Percentiles rank a stretch among this genome's conserved stretches.
Evolutionary conservation across 75 land plant species (phyloP).

Genomic region (Picea glauca): DNA sequence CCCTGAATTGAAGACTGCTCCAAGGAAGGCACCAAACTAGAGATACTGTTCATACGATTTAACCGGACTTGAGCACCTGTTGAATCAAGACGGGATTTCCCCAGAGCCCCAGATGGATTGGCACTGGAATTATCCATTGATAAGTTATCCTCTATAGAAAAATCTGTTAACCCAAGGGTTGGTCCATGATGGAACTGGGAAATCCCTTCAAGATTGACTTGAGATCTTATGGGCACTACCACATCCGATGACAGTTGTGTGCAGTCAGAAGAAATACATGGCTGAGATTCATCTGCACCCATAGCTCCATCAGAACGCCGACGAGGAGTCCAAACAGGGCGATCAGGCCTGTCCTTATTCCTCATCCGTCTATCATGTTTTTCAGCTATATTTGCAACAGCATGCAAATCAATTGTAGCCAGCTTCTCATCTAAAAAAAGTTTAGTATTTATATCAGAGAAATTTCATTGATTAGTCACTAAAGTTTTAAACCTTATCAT

Average conservation of each 20-base stretch:
- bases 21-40: neutral
- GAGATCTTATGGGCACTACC: constrained; percentile 9
- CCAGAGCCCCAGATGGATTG: constrained; percentile 6
- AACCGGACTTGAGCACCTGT: constrained; percentile 6
- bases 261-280: constrained; percentile 3
- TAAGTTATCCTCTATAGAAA: neutral
- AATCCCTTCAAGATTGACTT: constrained; percentile 10
- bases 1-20: constrained; percentile 23
- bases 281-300: constrained; percentile 16
- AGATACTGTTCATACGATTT: constrained; percentile 8
- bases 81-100: constrained; percentile 14
- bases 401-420: constrained; percentile 3
- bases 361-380: constrained; percentile 38
- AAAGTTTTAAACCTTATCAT: neutral
- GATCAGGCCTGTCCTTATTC: constrained; percentile 63
- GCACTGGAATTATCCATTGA: constrained; percentile 13
- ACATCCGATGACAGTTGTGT: constrained; percentile 12
- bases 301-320: constrained; percentile 27
- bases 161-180: neutral
- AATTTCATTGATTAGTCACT: neutral
- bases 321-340: constrained; percentile 63
- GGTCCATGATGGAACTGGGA: constrained; percentile 13
- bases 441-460: constrained; percentile 10
- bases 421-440: constrained; percentile 13
- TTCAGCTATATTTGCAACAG: constrained; percentile 9